Percentiles rank a stretch among this genome's conserved stretches.
phyloP scores from a whole-genome alignment of 2,329 filamentous ascomycete species.

The Pseudogymnoascus sp. region DNA sequence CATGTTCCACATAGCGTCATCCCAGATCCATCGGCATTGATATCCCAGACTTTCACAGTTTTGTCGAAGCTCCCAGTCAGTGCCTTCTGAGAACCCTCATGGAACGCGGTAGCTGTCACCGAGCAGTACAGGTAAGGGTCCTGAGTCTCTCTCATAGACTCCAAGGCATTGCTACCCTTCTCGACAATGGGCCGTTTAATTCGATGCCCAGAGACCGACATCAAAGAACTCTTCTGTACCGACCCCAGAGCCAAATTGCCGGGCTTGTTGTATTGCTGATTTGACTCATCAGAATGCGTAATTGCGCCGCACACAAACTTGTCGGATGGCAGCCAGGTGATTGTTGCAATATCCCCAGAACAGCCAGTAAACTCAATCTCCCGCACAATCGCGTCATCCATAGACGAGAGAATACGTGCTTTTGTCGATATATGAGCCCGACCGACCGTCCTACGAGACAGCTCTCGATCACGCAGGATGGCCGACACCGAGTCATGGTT shows the following conservation, averaged over 20 bases:
- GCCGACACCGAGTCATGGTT: constrained; percentile 9
- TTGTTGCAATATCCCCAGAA: constrained; percentile 52
- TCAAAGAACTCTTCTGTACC: constrained; percentile 35
- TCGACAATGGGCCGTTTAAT: constrained; percentile 46
- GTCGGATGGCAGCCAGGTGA: constrained; percentile 48
- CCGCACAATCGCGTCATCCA: constrained; percentile 45
- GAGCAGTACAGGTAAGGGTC: constrained; percentile 58
- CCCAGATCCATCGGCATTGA: constrained; percentile 29
- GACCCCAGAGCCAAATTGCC: constrained; percentile 54
- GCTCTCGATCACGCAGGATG: constrained; percentile 21
- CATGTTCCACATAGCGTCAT: constrained; percentile 45
- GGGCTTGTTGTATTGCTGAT: constrained; percentile 59
- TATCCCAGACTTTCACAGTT: constrained; percentile 52
- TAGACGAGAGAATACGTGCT: constrained; percentile 13
- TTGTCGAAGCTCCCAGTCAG: constrained; percentile 56
- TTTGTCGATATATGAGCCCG: constrained; percentile 18
- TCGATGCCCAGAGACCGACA: constrained; percentile 48
- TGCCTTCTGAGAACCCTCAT: constrained; percentile 35
- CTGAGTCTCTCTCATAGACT: constrained; percentile 50
- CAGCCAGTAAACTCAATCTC: constrained; percentile 51
- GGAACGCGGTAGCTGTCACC: constrained; percentile 53
- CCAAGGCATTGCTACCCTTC: constrained; percentile 46
- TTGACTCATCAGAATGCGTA: constrained; percentile 53
- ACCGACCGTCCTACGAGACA: constrained; percentile 16
- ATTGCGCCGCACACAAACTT: constrained; percentile 54